Percentiles rank a stretch among this genome's conserved stretches.
Evolutionary conservation across 441 rosid genomes (phyloP).

Genomic region (Cnidoscolus chayamansa): DNA sequence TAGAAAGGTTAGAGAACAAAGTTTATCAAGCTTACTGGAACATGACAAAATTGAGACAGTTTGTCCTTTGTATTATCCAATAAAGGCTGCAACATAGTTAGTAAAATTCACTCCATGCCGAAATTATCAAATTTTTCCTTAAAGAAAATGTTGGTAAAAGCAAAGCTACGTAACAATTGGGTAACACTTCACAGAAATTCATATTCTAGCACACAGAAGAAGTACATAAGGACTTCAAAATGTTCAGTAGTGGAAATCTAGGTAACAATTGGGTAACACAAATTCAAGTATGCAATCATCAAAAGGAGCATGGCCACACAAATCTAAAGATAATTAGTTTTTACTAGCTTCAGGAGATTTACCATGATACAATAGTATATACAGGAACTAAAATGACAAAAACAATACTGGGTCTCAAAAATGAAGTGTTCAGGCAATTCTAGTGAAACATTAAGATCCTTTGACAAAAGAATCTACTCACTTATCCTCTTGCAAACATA

Average conservation of each 20-base stretch:
- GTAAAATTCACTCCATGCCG: neutral
- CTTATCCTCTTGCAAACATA: neutral
- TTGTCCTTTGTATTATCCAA: conserved; percentile 66
- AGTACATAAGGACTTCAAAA: neutral
- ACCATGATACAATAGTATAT: neutral
- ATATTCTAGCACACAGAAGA: neutral
- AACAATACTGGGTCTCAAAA: neutral
- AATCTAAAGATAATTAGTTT: neutral
- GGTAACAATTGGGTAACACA: neutral
- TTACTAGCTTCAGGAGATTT: conserved; percentile 6
- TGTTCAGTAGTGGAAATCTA: neutral
- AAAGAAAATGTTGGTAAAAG: neutral
- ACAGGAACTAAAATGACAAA: conserved; percentile 16
- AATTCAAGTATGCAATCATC: neutral
- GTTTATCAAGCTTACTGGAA: conserved; percentile 44
- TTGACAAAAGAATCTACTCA: neutral
- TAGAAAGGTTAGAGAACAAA: neutral
- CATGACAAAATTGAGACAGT: conserved; percentile 88
- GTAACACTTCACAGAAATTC: neutral
- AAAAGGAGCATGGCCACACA: conserved; percentile 2
- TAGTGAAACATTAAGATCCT: neutral
- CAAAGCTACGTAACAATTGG: neutral
- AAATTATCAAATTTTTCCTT: neutral
- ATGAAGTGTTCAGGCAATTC: conserved; percentile 3
- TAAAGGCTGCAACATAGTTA: conserved; percentile 55